These are phyloP conservation scores for Ascochyta rabiei DNA, from an alignment of 2,329 filamentous ascomycete species.

Conservation along the genomic window DNA sequence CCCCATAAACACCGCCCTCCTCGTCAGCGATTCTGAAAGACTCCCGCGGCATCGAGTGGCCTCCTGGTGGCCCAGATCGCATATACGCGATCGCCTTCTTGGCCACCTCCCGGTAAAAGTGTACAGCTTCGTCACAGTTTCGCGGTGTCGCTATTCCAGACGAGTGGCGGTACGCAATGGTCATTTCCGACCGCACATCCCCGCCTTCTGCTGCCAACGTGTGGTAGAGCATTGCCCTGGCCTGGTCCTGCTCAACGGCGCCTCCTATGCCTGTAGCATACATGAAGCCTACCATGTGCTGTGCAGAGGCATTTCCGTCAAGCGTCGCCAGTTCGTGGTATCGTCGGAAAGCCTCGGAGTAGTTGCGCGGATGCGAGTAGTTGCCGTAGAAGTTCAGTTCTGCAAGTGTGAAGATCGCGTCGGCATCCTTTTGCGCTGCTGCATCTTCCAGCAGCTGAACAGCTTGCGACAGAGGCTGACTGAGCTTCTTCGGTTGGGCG, in stretches of 20 bases:
- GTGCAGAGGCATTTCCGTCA: conserved; percentile 87
- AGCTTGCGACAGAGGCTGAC: conserved; percentile 61
- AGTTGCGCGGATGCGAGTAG: conserved; percentile 83
- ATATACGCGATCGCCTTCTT: conserved; percentile 91
- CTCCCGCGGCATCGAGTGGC: conserved; percentile 76
- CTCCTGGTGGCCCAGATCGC: conserved; percentile 87
- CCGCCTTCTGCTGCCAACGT: conserved; percentile 88
- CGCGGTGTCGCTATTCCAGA: conserved; percentile 83
- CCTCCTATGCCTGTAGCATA: conserved; percentile 90
- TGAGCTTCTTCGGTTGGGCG: conserved; percentile 51
- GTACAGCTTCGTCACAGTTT: conserved; percentile 82
- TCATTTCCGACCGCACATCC: conserved; percentile 89
- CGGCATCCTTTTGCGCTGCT: conserved; percentile 66
- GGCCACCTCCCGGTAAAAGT: conserved; percentile 91
- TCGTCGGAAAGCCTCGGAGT: conserved; percentile 76
- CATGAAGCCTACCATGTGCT: conserved; percentile 95
- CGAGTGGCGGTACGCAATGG: conserved; percentile 83
- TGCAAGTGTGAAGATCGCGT: conserved; percentile 87
- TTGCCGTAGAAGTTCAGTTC: conserved; percentile 98
- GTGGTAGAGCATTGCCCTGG: conserved; percentile 90
- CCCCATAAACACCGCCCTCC: conserved; percentile 88
- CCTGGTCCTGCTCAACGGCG: conserved; percentile 82
- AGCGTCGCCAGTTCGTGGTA: conserved; percentile 78
- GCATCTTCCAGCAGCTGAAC: conserved; percentile 65
- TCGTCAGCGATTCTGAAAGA: conserved; percentile 89